Conservation (phyloP, 2,329 filamentous ascomycete genomes). For the Cytospora leucostoma region DNA sequence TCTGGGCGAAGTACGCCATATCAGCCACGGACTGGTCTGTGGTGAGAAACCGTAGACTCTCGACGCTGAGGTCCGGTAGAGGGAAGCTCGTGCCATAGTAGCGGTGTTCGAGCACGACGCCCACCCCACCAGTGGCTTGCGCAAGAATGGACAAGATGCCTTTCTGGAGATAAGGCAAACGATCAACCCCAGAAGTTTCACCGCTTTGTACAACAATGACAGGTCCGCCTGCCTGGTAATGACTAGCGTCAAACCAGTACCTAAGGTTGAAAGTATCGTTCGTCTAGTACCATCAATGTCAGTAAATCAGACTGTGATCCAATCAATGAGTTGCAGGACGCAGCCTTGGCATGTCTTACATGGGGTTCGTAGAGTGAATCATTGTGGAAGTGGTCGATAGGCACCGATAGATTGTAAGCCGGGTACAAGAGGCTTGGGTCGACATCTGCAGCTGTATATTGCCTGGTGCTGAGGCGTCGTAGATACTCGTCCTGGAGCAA, state of each 20-base stretch:
- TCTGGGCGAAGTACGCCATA: slow-evolving; percentile 74
- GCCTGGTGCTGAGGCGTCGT: not conserved
- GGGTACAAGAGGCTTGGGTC: slow-evolving; percentile 37
- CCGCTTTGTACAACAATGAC: slow-evolving; percentile 77
- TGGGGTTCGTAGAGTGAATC: slow-evolving; percentile 78
- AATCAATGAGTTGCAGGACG: too few species aligned
- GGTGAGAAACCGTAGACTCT: slow-evolving; percentile 77
- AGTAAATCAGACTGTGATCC: not conserved
- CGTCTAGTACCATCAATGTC: slow-evolving; percentile 35
- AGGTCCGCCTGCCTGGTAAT: slow-evolving; percentile 77
- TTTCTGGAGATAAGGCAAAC: slow-evolving; percentile 73
- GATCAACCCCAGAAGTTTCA: slow-evolving; percentile 64
- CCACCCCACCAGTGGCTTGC: slow-evolving; percentile 71
- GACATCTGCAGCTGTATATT: slow-evolving; percentile 3
- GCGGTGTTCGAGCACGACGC: slow-evolving; percentile 81
- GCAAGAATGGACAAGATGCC: slow-evolving; percentile 74
- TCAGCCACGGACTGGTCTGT: slow-evolving; percentile 84
- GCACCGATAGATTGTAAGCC: slow-evolving; percentile 47
- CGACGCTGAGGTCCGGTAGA: slow-evolving; percentile 61
- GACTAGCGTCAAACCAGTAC: slow-evolving; percentile 80
- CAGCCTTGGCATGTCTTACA: slow-evolving; percentile 17
- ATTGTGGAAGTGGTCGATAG: slow-evolving; percentile 82
- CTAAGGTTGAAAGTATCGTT: slow-evolving; percentile 68
- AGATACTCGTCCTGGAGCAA: slow-evolving; percentile 12
- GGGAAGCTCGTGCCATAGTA: slow-evolving; percentile 83